Base-by-base conservation (phyloP, 176 grass and related monocot genomes). In the Juncus effusus region DNA sequence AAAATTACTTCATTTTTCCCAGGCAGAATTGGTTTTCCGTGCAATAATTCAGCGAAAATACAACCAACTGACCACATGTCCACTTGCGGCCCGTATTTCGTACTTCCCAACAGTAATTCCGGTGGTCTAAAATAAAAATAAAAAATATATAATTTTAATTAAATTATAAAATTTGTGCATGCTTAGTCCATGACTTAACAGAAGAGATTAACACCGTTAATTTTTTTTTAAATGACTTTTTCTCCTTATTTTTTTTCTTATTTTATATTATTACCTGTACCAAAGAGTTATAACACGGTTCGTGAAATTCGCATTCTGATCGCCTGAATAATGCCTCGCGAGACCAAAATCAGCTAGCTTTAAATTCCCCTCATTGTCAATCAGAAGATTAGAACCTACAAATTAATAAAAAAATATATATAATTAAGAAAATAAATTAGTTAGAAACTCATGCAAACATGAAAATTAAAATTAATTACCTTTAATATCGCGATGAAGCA, bases 21-120 rank as follows among this genome's bases (percentile, higher is more conserved):
- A 49, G 82, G 82, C 40, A 96, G 74, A 56, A 96, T 86, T 59
- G 87, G 92, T 75, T 86, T 96, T 74, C 87, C 84, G 78, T 83
- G 70, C 16, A 96, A 79, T 60, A 96, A 85, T 78, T 96, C 92
- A 28, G 87, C 92, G 81, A 96, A 88, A 70, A 96, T 91, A 66
- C 92, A 96, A 88, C 92, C 92, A 40, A 96, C 92, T 35, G 92
- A 96, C 92, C 92, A 96, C 87, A 96, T 96, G 71, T 96, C 92
- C 69, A 96, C 87, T 40, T 85, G 79, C 47, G 92, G 84, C 63
- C 92, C 87, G 63, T 96, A 96, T 60, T 81, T 81, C 54, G 84
- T 88, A 74, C 84, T 85, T 79, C 92, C 92, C 36, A 96, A 70
- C 39, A 96, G 72, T 55, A 91, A 64, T 60, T 96, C 87, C 79